These are phyloP conservation scores for Gaertneriomyces semiglobifer DNA, from an alignment of 192 early-diverging fungal species.

Conservation along the genomic window DNA sequence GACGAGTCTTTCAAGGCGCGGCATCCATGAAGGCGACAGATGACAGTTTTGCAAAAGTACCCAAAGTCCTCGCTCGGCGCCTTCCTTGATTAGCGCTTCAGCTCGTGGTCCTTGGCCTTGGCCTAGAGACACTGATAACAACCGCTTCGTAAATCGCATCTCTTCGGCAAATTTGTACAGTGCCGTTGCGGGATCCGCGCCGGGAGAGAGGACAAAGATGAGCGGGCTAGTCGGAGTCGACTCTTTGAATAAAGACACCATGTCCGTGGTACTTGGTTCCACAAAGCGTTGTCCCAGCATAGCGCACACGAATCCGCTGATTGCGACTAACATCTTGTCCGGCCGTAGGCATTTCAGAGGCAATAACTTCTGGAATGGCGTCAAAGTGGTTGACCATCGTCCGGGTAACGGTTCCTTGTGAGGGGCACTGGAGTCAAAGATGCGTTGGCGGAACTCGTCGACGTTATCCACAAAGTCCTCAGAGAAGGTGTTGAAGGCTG, in stretches of 20 bases:
- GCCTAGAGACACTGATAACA: slow-evolving; percentile 53
- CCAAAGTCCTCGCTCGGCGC: slow-evolving; percentile 60
- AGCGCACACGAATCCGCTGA: slow-evolving; percentile 54
- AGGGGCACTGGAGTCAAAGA: slow-evolving; percentile 52
- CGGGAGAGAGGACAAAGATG: slow-evolving; percentile 58
- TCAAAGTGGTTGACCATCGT: slow-evolving; percentile 42
- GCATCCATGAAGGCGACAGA: slow-evolving; percentile 60
- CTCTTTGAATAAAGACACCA: slow-evolving; percentile 53
- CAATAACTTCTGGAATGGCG: slow-evolving; percentile 48
- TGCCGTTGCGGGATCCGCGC: slow-evolving; percentile 54
- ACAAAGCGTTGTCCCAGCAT: slow-evolving; percentile 55
- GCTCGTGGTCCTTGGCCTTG: slow-evolving; percentile 60
- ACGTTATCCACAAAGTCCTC: slow-evolving; percentile 44
- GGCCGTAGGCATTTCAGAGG: slow-evolving; percentile 52
- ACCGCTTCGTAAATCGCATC: slow-evolving; percentile 56
- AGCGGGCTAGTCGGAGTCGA: slow-evolving; percentile 52
- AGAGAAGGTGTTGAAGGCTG: slow-evolving; percentile 47
- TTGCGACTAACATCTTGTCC: slow-evolving; percentile 50
- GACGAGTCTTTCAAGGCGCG: slow-evolving; percentile 54
- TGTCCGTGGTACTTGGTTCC: slow-evolving; percentile 55
- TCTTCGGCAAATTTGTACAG: slow-evolving; percentile 63
- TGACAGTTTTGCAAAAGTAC: slow-evolving; percentile 60
- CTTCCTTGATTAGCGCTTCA: slow-evolving; percentile 56
- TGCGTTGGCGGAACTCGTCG: slow-evolving; percentile 32
- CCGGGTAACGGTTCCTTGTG: slow-evolving; percentile 51